These are phyloP conservation scores for Stephanodiscus minutulus DNA, from an alignment of 108 stramenopile species.

Conservation along the genomic window DNA sequence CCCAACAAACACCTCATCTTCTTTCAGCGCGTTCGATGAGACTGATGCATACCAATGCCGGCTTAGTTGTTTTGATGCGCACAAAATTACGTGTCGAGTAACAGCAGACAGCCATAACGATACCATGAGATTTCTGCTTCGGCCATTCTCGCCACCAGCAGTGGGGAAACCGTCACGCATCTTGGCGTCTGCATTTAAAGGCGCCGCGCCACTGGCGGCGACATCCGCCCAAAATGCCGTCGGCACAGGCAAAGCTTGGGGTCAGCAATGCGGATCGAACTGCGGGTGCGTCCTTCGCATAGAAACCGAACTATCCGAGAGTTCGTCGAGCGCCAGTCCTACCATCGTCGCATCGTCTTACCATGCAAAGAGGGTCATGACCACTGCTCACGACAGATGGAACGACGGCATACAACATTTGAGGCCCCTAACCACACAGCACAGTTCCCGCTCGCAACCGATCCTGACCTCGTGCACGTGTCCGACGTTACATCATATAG, in stretches of 20 bases:
- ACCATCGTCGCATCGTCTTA: conserved; percentile 52
- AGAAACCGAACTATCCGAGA: conserved; percentile 52
- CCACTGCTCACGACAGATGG: conserved; percentile 14
- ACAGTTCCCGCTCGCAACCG: conserved; percentile 31
- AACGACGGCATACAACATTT: conserved; percentile 15
- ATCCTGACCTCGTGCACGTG: conserved; percentile 77
- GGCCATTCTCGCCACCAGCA: not conserved
- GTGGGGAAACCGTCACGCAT: not conserved
- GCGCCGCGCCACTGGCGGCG: not conserved
- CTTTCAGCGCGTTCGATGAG: no score
- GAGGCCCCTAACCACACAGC: conserved; percentile 44
- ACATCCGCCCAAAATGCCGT: not conserved
- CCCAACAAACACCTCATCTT: no score
- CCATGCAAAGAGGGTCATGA: conserved; percentile 67
- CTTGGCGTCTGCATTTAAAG: not conserved
- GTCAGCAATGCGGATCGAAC: conserved; percentile 77
- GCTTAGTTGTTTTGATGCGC: no score
- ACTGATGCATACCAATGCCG: no score
- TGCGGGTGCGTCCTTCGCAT: conserved; percentile 84
- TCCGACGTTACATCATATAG: conserved; percentile 62
- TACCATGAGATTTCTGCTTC: conserved; percentile 22
- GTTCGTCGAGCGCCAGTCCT: conserved; percentile 11
- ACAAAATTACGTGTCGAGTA: no score
- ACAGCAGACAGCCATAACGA: not conserved
- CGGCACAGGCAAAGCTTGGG: conserved; percentile 55